Evolutionary conservation across 2,329 filamentous ascomycete genomes (phyloP), one percentile per base, ranked within the genome.

Genomic region (Madurella fahalii): DNA sequence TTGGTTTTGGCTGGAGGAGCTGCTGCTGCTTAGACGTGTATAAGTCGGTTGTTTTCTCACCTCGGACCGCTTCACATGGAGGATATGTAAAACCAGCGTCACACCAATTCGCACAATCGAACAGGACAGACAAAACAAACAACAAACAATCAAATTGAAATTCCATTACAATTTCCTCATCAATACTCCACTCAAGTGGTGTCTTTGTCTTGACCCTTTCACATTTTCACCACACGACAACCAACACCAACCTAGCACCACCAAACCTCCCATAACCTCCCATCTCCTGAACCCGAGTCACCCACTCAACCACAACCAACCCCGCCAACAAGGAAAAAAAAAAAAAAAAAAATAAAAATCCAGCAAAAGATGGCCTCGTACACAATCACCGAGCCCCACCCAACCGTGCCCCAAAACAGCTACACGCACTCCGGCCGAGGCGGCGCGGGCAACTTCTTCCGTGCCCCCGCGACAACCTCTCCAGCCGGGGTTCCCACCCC

Each of bases 391-490:
- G 75, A 78, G 68, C 75, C 75, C 52, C 74, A 77, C 68, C 76
- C 76, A 13, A 76, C 75, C 54, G 70, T 77, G 42, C 64, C 62
- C 48, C 69, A 73, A 63, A 72, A 77, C 68, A 67, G 71, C 58
- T 77, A 75, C 74, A 72, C 74, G 49, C 77, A 80, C 71, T 74
- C 76, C 7, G 80, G 80, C 60, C 79, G 80, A 50, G 80, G 80
- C 60, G 80, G 80, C 54, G 76, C 77, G 2, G 80, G 80, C 62
- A 83, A 83, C 74, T 76, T 74, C 66, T 77, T 77, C 69, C 77
- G 77, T 53, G 72, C 74, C 12, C 70, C 75, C 16, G 59, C 64
- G 5, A 74, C 73, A 48, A 71, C 74, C 25, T 67, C 72, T n/a
- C 72, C 79, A 56, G 69, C 82, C 65, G 76, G 77, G 65, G 72